A percentile compares a stretch with the other conserved stretches of the same genome.
phyloP scores from a whole-genome alignment of 1,139 yeast species.

The Diutina pseudorugosa region DNA sequence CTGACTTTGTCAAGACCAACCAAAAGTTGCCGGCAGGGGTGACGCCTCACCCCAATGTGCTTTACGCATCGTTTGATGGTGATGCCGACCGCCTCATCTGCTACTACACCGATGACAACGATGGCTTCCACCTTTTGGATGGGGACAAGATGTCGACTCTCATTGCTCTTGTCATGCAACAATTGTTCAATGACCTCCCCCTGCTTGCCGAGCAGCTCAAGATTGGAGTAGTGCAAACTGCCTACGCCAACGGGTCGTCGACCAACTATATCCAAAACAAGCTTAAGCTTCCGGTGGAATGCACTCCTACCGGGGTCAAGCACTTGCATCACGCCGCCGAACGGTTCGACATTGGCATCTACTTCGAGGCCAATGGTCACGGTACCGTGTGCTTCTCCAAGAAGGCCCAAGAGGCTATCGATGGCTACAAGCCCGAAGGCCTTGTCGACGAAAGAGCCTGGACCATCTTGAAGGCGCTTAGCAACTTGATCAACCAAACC shows the following conservation, averaged over 20 bases:
- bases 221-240: slow-evolving; percentile 91
- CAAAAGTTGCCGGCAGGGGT: slow-evolving; percentile 66
- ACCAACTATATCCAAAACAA: slow-evolving; percentile 55
- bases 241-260: slow-evolving; percentile 92
- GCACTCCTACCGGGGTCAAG: slow-evolving; percentile 94
- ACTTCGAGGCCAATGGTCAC: slow-evolving; percentile 99
- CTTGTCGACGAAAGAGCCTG: slow-evolving; percentile 26
- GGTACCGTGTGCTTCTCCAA: slow-evolving; percentile 84
- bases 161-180: slow-evolving; percentile 57
- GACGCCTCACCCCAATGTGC: slow-evolving; percentile 20
- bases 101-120: slow-evolving; percentile 44
- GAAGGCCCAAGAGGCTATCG: slow-evolving; percentile 31
- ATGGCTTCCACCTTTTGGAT: slow-evolving; percentile 60
- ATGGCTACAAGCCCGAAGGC: slow-evolving; percentile 12
- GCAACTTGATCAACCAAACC: slow-evolving; percentile 79
- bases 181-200: slow-evolving; percentile 30
- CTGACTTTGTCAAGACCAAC: slow-evolving; percentile 87
- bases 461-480: slow-evolving; percentile 40
- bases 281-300: slow-evolving; percentile 66
- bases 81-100: slow-evolving; percentile 94
- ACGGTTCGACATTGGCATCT: slow-evolving; percentile 79
- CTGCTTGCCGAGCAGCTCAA: slow-evolving; percentile 26
- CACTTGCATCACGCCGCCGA: slow-evolving; percentile 86
- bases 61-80: slow-evolving; percentile 88
- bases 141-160: slow-evolving; percentile 92